Percentiles rank a stretch among this genome's conserved stretches.
Evolutionary conservation across 2,329 filamentous ascomycete genomes (phyloP).

Genomic region (Aureobasidium sp.): DNA sequence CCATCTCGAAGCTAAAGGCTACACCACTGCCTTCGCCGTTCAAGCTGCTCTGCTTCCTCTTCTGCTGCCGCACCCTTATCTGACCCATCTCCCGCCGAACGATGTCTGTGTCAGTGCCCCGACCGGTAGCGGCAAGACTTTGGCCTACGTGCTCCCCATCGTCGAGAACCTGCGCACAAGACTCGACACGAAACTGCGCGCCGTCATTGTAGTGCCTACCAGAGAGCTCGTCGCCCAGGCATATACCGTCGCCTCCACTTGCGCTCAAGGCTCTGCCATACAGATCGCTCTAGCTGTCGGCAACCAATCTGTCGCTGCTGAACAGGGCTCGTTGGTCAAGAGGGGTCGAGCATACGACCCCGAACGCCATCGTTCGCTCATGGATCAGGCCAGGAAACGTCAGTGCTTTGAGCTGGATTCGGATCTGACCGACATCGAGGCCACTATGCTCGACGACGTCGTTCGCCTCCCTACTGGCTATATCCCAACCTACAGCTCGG

Average conservation of each 20-base stretch:
- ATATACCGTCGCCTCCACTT: conserved; percentile 68
- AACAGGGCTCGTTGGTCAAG: conserved; percentile 57
- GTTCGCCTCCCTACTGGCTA: conserved; percentile 50
- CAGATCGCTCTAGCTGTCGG: conserved; percentile 78
- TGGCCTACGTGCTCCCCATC: conserved; percentile 84
- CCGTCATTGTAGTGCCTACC: conserved; percentile 82
- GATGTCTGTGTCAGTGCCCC: conserved; percentile 88
- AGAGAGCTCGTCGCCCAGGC: conserved; percentile 85
- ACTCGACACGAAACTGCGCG: conserved; percentile 47
- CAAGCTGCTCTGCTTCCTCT: conserved; percentile 76
- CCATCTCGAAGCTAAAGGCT: conserved; percentile 60
- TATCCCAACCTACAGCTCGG: conserved; percentile 59
- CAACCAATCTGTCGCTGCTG: conserved; percentile 63
- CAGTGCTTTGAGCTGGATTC: conserved; percentile 28
- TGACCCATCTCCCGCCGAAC: conserved; percentile 53
- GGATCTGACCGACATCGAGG: conserved; percentile 26
- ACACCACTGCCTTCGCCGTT: conserved; percentile 67
- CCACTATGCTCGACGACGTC: conserved; percentile 31
- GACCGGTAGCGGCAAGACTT: conserved; percentile 91
- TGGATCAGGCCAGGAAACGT: conserved; percentile 32
- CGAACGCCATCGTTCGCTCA: conserved; percentile 45
- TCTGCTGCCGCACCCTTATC: conserved; percentile 54
- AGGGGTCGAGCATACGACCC: conserved; percentile 57
- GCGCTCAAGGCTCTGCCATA: conserved; percentile 62
- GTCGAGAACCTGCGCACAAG: conserved; percentile 56